Conservation (phyloP, 345 rosid species). For the Camelina laxa region DNA sequence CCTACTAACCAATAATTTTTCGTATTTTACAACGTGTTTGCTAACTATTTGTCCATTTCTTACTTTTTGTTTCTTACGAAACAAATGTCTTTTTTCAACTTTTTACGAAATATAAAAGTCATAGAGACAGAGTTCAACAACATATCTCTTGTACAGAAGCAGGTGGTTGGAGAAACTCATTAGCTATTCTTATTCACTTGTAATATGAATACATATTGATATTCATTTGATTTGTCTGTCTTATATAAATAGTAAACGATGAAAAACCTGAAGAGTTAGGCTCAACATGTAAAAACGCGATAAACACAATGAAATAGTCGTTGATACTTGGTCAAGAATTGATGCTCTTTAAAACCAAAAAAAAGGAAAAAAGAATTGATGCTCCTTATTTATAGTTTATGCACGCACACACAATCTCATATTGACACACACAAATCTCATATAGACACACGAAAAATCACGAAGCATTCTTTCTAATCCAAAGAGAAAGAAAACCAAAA, state of each 20-base stretch:
- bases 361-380: no score
- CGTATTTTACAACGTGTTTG: background rate
- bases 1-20: constrained; percentile 26
- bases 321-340: constrained; percentile 36
- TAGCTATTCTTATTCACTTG: constrained; percentile 7
- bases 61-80: background rate
- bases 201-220: constrained; percentile 17
- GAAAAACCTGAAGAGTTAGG: background rate
- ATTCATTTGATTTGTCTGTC: background rate
- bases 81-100: constrained; percentile 7
- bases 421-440: background rate
- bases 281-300: constrained; percentile 5
- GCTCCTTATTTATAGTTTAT: constrained; percentile 13
- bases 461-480: background rate
- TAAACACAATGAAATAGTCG: constrained; percentile 13
- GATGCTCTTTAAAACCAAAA: constrained; percentile 25
- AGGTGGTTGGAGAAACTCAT: constrained; percentile 20
- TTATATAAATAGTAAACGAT: background rate
- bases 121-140: constrained; percentile 25
- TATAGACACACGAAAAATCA: background rate
- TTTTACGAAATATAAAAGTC: constrained; percentile 30
- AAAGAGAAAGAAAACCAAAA: background rate
- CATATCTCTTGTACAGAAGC: constrained; percentile 22
- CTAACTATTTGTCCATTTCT: constrained; percentile 1
- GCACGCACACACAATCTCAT: no score